Percentiles rank a stretch among this genome's conserved stretches.
phyloP scores from a whole-genome alignment of 2,329 filamentous ascomycete species.

The Stachybotrys chlorohalonatus region DNA sequence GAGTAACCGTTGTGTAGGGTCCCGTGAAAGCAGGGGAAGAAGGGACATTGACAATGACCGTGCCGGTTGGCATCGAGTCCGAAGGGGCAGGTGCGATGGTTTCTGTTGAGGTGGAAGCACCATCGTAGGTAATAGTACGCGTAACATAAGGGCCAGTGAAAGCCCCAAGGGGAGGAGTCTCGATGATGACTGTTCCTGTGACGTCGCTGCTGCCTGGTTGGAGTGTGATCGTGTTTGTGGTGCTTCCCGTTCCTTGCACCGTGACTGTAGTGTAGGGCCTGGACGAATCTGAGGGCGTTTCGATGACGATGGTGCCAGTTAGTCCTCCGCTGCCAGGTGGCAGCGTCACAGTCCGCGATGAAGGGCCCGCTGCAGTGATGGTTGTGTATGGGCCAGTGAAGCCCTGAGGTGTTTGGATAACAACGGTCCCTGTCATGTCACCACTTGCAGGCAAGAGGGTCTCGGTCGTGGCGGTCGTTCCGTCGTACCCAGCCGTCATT shows the following conservation, averaged over 20 bases:
- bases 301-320: not conserved
- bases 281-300: not conserved
- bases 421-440: not conserved
- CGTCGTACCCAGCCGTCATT: not conserved
- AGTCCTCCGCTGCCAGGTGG: not conserved
- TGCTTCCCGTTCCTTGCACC: not conserved
- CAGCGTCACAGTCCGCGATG: not conserved
- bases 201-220: not conserved
- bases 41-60: not conserved
- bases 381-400: not conserved
- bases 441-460: not conserved
- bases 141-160: not conserved
- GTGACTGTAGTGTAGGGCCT: not conserved
- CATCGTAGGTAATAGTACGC: not conserved
- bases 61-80: not conserved
- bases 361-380: not conserved
- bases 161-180: not conserved
- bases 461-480: not conserved
- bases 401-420: not conserved
- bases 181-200: not conserved
- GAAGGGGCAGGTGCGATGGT: not conserved
- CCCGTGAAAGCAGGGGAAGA: not conserved
- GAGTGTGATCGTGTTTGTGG: not conserved
- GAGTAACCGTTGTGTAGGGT: not conserved
- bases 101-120: not conserved